A percentile compares a stretch with the other conserved stretches of the same genome.
These are phyloP conservation scores for Penicillium nordicum DNA, from an alignment of 2,329 filamentous ascomycete genomes.

Conservation along the genomic window DNA sequence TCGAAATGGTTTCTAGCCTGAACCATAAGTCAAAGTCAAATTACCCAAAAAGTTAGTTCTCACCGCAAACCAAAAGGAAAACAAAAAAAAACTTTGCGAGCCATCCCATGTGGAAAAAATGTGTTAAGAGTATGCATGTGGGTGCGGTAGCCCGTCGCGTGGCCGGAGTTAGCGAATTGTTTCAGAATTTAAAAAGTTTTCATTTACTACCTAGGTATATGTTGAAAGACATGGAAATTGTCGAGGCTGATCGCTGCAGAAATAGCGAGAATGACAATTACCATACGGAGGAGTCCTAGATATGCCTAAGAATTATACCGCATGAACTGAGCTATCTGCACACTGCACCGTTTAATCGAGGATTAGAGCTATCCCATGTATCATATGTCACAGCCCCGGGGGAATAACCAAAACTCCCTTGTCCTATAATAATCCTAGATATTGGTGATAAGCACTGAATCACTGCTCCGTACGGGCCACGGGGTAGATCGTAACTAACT, in stretches of 20 bases:
- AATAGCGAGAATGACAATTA: background rate
- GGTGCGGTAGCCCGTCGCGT: constrained; percentile 20
- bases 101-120: constrained; percentile 15
- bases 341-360: background rate
- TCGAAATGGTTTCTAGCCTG: background rate
- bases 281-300: background rate
- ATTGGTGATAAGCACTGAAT: background rate
- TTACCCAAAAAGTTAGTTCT: background rate
- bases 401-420: background rate
- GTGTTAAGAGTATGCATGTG: constrained; percentile 14
- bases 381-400: background rate
- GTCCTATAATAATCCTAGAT: background rate
- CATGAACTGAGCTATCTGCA: background rate
- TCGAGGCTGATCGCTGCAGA: background rate
- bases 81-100: constrained; percentile 14
- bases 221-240: background rate
- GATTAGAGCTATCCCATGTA: background rate
- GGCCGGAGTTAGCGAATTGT: constrained; percentile 17
- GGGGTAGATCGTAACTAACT: background rate
- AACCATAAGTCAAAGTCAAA: constrained; percentile 2
- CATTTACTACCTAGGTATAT: background rate
- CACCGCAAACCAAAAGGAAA: constrained; percentile 1
- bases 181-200: constrained; percentile 10
- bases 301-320: background rate
- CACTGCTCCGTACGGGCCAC: background rate